A percentile compares a stretch with the other conserved stretches of the same genome.
Conservation (phyloP, 257 asterid species). For the Cruciata laevipes region DNA sequence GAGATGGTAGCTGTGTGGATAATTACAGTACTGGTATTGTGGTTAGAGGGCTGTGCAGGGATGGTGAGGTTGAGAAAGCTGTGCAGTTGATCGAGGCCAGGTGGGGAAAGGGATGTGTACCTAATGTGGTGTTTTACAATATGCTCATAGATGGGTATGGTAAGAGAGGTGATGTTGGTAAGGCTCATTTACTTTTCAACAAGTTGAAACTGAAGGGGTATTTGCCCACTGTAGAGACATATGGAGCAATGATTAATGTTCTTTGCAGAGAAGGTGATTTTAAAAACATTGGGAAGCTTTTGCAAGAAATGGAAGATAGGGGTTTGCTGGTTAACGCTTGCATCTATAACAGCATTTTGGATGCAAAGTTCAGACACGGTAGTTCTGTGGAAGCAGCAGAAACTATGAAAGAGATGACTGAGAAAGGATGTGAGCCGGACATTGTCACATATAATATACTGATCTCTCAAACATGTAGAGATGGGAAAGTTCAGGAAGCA, state of each 20-base stretch:
- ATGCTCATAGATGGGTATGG: slow-evolving; percentile 78
- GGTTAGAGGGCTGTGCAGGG: slow-evolving; percentile 71
- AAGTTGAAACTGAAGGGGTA: slow-evolving; percentile 72
- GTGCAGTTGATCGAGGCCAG: slow-evolving; percentile 57
- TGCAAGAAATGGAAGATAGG: slow-evolving; percentile 58
- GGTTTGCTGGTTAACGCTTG: slow-evolving; percentile 42
- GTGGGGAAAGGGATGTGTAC: slow-evolving; percentile 84
- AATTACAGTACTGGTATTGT: slow-evolving; percentile 72
- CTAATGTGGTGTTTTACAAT: slow-evolving; percentile 70
- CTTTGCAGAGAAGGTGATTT: slow-evolving; percentile 61
- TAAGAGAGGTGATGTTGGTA: slow-evolving; percentile 53
- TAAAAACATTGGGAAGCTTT: slow-evolving; percentile 43
- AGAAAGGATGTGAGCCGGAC: slow-evolving; percentile 47
- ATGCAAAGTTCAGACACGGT: slow-evolving; percentile 54
- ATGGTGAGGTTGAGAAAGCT: slow-evolving; percentile 69
- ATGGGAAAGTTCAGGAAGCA: slow-evolving; percentile 63
- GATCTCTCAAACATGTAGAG: slow-evolving; percentile 56
- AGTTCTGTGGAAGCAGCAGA: slow-evolving; percentile 42
- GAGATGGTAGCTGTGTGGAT: slow-evolving; percentile 42
- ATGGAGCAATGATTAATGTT: slow-evolving; percentile 72
- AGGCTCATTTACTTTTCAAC: slow-evolving; percentile 44
- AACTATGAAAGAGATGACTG: slow-evolving; percentile 42
- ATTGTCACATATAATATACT: slow-evolving; percentile 68
- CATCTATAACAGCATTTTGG: slow-evolving; percentile 55
- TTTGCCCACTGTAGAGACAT: slow-evolving; percentile 68